A percentile compares a stretch with the other conserved stretches of the same genome.
Conservation (phyloP, 2,329 filamentous ascomycete genomes). For the Stagonosporopsis rhizophila region DNA sequence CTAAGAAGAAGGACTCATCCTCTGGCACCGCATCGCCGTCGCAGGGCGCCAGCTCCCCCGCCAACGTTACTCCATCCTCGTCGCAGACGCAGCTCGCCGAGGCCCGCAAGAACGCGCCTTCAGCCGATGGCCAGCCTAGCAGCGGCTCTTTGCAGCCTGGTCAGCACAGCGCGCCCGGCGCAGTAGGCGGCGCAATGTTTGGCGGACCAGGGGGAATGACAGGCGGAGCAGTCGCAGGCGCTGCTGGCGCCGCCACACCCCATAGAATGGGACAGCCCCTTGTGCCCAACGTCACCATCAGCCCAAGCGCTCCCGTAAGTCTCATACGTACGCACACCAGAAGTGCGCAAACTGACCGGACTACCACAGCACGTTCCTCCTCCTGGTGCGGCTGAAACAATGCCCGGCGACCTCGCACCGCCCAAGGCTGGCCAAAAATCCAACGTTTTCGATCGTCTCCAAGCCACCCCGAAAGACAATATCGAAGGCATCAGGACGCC, state of each 20-base stretch:
- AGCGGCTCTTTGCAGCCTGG: constrained; percentile 41
- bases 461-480: constrained; percentile 94
- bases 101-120: constrained; percentile 76
- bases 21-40: constrained; percentile 82
- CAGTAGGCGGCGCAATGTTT: constrained; percentile 43
- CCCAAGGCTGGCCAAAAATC: constrained; percentile 93
- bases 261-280: constrained; percentile 68
- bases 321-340: background rate
- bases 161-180: constrained; percentile 40
- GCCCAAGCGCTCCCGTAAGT: constrained; percentile 78
- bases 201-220: constrained; percentile 38
- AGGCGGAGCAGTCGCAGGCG: constrained; percentile 55
- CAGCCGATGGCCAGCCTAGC: constrained; percentile 41
- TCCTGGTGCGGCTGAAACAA: constrained; percentile 92
- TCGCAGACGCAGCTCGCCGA: constrained; percentile 89
- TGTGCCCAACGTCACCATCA: constrained; percentile 91
- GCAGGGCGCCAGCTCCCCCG: constrained; percentile 65
- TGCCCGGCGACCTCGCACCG: constrained; percentile 95
- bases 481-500: constrained; percentile 94
- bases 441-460: constrained; percentile 83
- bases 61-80: constrained; percentile 79
- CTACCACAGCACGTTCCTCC: constrained; percentile 79
- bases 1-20: constrained; percentile 66
- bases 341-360: background rate
- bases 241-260: constrained; percentile 60